Evolutionary conservation across 768 basidiomycete genomes (phyloP), one percentile per base, ranked within the genome.

Genomic region (Podaxis sp.): DNA sequence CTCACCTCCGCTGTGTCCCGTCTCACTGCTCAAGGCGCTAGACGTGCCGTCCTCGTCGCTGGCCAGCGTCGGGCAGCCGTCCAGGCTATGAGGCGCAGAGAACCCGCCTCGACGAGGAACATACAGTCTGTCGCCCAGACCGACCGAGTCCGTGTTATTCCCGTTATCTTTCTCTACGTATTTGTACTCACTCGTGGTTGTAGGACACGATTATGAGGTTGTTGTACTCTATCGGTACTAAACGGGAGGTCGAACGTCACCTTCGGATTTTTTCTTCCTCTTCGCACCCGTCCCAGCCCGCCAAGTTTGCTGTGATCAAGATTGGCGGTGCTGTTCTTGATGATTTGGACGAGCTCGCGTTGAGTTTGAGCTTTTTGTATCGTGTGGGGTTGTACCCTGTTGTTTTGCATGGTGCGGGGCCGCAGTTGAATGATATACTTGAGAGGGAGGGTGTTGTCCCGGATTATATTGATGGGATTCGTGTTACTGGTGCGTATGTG

Each of bases 341-440:
- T 69, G 86, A 98, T 63, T 79, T 98, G 57, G 91, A 98, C 65
- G 96, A 98, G 66, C 87, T 99, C 52, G 95, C 96, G 4, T 86
- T 96, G 55, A 96, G 92, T 66, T 82, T 99, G 68, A 96, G 94
- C 76, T 99, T 98, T 81, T 81, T 99, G 63, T 96, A 96, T 77
- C 88, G 95, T 36, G 90, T 99, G 54, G 97, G 97, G 3, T 85
- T 99, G n/a, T 99, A 96, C 77, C 97, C 97, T 0, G 91, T 99
- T 63, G 87, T 99, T 55, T 84, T 99, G 4, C 97, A 99, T 77
- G 97, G 97, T 55, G 96, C 89, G 64, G 96, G 96, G 27, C 96
- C 95, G 22, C 96, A 97, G 72, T 77, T 96, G 66, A 99, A 99
- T 77, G 88, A 89, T 64, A 93, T 97, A 67, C 88, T 99, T 64